Conservation (phyloP, 257 asterid genomes). For the Jaltomata sinuosa region DNA sequence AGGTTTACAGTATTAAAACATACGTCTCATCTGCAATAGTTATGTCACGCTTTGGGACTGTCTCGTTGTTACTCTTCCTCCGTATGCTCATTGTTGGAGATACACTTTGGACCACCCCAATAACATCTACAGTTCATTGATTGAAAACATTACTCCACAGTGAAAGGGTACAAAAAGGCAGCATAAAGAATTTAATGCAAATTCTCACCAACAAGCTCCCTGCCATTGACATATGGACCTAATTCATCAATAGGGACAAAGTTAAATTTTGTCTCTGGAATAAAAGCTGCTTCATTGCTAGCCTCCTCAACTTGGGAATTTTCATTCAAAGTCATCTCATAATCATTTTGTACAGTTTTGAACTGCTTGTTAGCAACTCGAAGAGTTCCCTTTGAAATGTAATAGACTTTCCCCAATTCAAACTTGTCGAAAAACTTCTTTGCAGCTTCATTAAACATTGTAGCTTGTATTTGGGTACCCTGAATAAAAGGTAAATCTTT, state of each 20-base stretch:
- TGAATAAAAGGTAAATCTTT: conserved; percentile 13
- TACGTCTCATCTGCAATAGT: conserved; percentile 92
- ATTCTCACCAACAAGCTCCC: conserved; percentile 82
- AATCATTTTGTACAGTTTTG: conserved; percentile 79
- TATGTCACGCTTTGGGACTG: conserved; percentile 79
- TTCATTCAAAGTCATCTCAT: conserved; percentile 88
- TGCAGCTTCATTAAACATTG: conserved; percentile 95
- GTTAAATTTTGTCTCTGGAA: conserved; percentile 64
- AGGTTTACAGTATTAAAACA: neutral
- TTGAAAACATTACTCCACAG: neutral
- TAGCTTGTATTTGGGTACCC: conserved; percentile 99
- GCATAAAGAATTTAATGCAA: neutral
- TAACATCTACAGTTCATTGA: conserved; percentile 49
- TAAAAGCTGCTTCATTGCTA: conserved; percentile 46
- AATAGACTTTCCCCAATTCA: conserved; percentile 85
- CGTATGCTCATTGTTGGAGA: conserved; percentile 72
- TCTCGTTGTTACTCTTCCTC: conserved; percentile 76
- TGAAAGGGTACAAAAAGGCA: neutral
- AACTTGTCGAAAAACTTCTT: conserved; percentile 76
- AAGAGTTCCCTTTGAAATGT: conserved; percentile 78
- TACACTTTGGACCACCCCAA: conserved; percentile 83
- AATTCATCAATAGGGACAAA: conserved; percentile 84
- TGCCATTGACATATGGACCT: conserved; percentile 78
- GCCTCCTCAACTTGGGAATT: conserved; percentile 79
- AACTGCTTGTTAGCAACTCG: conserved; percentile 86